Evolutionary conservation across 495 filamentous ascomycete genomes (phyloP), one percentile per base, ranked within the genome.

Genomic region (Talaromyces nanjingensis): DNA sequence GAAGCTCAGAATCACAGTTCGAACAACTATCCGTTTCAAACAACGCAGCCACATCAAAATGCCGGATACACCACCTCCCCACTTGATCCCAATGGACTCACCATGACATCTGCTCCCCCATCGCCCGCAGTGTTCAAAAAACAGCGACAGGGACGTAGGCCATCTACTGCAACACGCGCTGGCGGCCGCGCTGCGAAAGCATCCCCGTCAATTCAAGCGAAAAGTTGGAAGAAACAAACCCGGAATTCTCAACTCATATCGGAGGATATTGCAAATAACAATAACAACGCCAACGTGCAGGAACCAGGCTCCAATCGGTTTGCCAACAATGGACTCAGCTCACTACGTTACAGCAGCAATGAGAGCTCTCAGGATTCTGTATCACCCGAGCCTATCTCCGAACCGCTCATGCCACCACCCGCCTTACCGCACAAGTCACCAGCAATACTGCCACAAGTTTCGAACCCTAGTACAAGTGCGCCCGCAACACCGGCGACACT

Each of bases 401-500:
- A 90, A 62, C 79, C 84, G 24, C 71, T 89, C 57, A 91, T 91
- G 88, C 85, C 85, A 16, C 88, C 88, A n/a, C 88, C 87, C 5
- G 85, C 87, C 2, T 73, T 82, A 27, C 83, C 83, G 18, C 76
- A 78, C 20, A 81, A 74, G 57, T 87, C 86, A 9, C 85, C 85
- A 16, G 77, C 81, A 49, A 79, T 87, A 6, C 72, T 73, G 60
- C 76, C 76, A 1, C 76, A 80, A 27, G 56, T 71, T 27, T 45
- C 71, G 20, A 70, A 73, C 54, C 66, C 71, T 0, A 71, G 69
- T 25, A 70, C 73, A 34, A 74, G 71, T 45, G 81, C 76, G 8
- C 87, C 91, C 16, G 91, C 89, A 20, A 94, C 91, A 2, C 91
- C 91, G 0, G 90, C 91, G 16, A 92, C 91, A n/a, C 73, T 96